Evolutionary conservation across 306 rosid genomes (phyloP).

Genomic region (Vigna angularis): DNA sequence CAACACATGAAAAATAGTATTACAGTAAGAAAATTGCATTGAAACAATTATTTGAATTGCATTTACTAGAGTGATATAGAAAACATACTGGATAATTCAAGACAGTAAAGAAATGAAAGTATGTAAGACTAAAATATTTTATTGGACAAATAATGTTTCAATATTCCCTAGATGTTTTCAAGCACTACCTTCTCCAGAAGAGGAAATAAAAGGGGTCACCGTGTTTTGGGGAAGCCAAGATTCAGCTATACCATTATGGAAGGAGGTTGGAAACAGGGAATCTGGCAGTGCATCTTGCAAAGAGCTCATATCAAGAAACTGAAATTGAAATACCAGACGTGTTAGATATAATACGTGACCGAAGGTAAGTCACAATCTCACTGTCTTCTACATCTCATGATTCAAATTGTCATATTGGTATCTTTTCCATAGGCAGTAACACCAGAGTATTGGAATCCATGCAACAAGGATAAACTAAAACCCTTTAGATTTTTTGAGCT

Average conservation of each 20-base stretch:
- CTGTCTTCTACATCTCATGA: slow-evolving; percentile 12
- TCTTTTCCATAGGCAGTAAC: background rate
- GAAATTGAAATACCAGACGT: slow-evolving; percentile 40
- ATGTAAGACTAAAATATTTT: background rate
- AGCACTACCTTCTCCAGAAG: slow-evolving; percentile 74
- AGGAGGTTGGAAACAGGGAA: slow-evolving; percentile 63
- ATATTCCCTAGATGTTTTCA: slow-evolving; percentile 24
- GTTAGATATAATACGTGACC: slow-evolving; percentile 21
- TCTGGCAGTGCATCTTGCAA: slow-evolving; percentile 78
- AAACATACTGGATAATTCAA: slow-evolving; percentile 16
- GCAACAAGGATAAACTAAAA: slow-evolving; percentile 27
- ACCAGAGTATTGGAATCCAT: slow-evolving; percentile 12
- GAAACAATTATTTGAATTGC: background rate
- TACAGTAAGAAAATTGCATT: background rate
- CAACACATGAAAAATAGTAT: slow-evolving; percentile 22
- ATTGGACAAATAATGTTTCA: slow-evolving; percentile 4
- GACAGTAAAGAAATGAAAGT: slow-evolving; percentile 3
- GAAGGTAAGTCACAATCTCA: slow-evolving; percentile 17
- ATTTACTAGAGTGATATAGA: slow-evolving; percentile 19
- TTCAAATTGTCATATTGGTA: slow-evolving; percentile 22
- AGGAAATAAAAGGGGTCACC: slow-evolving; percentile 57
- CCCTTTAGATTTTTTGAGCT: background rate
- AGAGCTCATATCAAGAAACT: slow-evolving; percentile 84
- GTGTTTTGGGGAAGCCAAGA: slow-evolving; percentile 79
- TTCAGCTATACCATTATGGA: slow-evolving; percentile 61